phyloP scores from a whole-genome alignment of 75 land plant genomes.

The Isoetes taiwanensis region DNA sequence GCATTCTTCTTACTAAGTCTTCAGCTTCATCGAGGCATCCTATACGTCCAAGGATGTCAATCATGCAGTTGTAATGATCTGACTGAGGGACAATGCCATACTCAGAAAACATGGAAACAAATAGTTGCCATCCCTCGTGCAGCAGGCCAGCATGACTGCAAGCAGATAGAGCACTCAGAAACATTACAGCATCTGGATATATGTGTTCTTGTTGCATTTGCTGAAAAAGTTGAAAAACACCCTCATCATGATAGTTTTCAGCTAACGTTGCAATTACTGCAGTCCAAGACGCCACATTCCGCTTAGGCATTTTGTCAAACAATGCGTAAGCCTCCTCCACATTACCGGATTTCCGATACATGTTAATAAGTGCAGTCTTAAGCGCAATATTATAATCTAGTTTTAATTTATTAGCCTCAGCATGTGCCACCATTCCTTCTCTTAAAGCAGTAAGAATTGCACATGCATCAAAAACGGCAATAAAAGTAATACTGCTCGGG shows the following conservation, averaged over 20 bases:
- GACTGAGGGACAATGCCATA: too few relatives aligned
- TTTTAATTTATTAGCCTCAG: neutral
- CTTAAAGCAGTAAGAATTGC: constrained; percentile 5
- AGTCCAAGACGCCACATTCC: constrained; percentile 9
- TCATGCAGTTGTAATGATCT: too few relatives aligned
- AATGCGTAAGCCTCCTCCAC: neutral
- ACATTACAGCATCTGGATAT: neutral
- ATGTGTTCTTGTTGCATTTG: neutral
- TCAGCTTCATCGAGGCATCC: too few relatives aligned
- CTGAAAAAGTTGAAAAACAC: constrained; percentile 4
- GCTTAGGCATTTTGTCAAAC: constrained; percentile 5
- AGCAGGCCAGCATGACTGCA: too few relatives aligned
- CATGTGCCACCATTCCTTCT: neutral
- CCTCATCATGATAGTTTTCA: neutral
- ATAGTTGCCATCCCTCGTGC: too few relatives aligned
- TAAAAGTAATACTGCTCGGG: constrained; percentile 37
- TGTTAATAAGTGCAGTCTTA: neutral
- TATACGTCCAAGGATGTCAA: too few relatives aligned
- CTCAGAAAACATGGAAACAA: too few relatives aligned
- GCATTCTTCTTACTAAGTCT: too few relatives aligned
- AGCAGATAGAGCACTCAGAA: neutral
- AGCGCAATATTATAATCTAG: neutral
- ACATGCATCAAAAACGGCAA: constrained; percentile 39
- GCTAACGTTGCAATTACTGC: constrained; percentile 3
- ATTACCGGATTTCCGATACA: constrained; percentile 5